phyloP scores from a whole-genome alignment of 257 asterid species.

The Oldenlandia corymbosa region DNA sequence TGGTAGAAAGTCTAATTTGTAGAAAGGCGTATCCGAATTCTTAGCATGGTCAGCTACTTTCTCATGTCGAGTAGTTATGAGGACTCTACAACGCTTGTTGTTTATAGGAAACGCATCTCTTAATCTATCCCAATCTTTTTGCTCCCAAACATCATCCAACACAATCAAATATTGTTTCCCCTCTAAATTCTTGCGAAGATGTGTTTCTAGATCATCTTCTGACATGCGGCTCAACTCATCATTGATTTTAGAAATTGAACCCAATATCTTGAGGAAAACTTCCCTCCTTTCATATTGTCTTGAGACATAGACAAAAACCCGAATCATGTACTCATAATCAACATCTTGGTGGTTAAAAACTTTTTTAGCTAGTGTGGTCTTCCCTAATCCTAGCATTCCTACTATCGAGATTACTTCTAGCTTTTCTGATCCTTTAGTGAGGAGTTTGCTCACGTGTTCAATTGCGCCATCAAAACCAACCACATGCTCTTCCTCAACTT shows the following conservation, averaged over 20 bases:
- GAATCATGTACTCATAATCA: conserved; percentile 30
- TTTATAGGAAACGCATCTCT: not conserved
- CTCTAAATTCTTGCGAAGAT: conserved; percentile 24
- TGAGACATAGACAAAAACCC: conserved; percentile 48
- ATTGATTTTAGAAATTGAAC: conserved; percentile 16
- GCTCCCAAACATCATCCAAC: conserved; percentile 19
- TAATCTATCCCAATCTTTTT: not conserved
- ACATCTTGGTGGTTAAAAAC: conserved; percentile 29
- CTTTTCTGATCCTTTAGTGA: not conserved
- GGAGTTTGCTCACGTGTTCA: not conserved
- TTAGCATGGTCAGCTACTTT: conserved; percentile 13
- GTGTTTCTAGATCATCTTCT: conserved; percentile 27
- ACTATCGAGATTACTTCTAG: conserved; percentile 9
- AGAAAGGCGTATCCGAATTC: not conserved
- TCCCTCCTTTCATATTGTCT: conserved; percentile 40
- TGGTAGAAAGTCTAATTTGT: conserved; percentile 12
- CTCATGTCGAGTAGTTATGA: conserved; percentile 15
- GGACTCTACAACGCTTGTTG: conserved; percentile 9
- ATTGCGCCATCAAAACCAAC: conserved; percentile 22
- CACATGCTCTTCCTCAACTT: conserved; percentile 20
- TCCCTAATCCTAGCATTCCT: conserved; percentile 18
- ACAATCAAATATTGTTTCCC: conserved; percentile 24
- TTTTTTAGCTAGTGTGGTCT: conserved; percentile 29
- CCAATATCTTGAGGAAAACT: conserved; percentile 36
- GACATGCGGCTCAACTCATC: conserved; percentile 30